Conservation (phyloP, 371 early-diverging fungal genomes). For the Mucor velutinosus region DNA sequence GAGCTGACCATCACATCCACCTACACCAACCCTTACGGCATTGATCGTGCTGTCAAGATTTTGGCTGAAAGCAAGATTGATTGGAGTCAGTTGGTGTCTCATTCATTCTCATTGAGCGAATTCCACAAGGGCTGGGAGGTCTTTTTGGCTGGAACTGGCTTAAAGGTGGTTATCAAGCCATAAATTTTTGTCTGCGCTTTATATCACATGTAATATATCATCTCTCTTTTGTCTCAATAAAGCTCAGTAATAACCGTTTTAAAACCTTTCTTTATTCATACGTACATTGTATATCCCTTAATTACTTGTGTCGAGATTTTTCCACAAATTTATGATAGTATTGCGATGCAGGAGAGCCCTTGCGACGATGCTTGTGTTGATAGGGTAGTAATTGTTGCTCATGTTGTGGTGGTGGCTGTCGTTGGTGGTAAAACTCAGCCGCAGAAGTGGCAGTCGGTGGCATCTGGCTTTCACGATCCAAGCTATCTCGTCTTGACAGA, state of each 20-base stretch:
- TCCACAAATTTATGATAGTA: background rate
- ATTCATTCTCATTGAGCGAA: slow-evolving; percentile 48
- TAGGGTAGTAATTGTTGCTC: background rate
- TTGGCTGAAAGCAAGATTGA: slow-evolving; percentile 45
- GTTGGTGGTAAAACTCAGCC: background rate
- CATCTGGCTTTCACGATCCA: background rate
- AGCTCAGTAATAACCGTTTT: background rate
- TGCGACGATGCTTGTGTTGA: background rate
- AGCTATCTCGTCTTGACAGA: background rate
- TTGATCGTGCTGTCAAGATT: slow-evolving; percentile 59
- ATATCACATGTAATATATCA: background rate
- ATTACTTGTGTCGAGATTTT: background rate
- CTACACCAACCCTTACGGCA: slow-evolving; percentile 60
- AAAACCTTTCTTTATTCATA: background rate
- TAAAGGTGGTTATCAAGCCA: slow-evolving; percentile 58
- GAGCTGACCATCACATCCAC: slow-evolving; percentile 62
- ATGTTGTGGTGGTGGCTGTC: background rate
- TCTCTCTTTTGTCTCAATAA: background rate
- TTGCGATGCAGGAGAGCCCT: background rate
- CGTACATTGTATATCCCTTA: background rate
- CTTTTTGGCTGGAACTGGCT: slow-evolving; percentile 46
- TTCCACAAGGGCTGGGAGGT: slow-evolving; percentile 59
- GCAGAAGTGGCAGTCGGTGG: background rate
- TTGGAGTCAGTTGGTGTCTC: slow-evolving; percentile 51
- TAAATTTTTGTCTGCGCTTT: background rate